Conservation (phyloP, 129 eudicot genomes). For the Tanacetum coccineum region DNA sequence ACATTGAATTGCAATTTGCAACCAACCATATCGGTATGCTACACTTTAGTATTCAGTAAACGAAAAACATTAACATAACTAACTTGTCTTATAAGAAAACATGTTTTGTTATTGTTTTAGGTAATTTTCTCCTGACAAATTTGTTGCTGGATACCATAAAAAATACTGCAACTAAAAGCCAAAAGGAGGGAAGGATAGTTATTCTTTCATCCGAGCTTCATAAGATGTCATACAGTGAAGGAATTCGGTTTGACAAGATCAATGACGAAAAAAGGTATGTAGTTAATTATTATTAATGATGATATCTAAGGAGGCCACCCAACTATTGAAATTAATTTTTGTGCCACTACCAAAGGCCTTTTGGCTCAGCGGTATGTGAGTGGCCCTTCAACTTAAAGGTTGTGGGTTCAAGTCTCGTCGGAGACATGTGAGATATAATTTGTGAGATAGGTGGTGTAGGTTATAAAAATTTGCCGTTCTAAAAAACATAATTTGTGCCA, state of each 20-base stretch:
- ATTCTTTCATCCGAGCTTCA: slow-evolving; percentile 73
- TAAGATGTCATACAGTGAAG: slow-evolving; percentile 51
- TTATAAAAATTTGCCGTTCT: too few relatives aligned
- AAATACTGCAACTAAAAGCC: slow-evolving; percentile 57
- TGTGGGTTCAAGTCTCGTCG: too few relatives aligned
- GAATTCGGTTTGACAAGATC: slow-evolving; percentile 77
- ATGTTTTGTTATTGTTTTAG: slow-evolving; percentile 29
- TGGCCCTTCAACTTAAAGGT: too few relatives aligned
- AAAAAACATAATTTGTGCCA: too few relatives aligned
- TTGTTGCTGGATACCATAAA: slow-evolving; percentile 79
- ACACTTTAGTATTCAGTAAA: slow-evolving; percentile 11
- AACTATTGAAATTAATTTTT: too few relatives aligned
- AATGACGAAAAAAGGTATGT: slow-evolving; percentile 64
- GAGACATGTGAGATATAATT: too few relatives aligned
- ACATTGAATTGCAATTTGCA: slow-evolving; percentile 79
- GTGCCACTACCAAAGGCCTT: too few relatives aligned
- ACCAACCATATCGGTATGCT: slow-evolving; percentile 63
- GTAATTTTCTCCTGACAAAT: slow-evolving; percentile 81
- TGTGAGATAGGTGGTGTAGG: too few relatives aligned
- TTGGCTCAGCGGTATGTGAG: too few relatives aligned
- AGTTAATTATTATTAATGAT: neutral
- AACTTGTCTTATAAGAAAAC: neutral
- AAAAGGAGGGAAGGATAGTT: slow-evolving; percentile 79
- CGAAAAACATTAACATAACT: neutral
- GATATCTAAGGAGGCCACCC: too few relatives aligned